These are phyloP conservation scores for Phialophora verrucosa DNA, from an alignment of 2,329 filamentous ascomycete genomes.

Conservation along the genomic window DNA sequence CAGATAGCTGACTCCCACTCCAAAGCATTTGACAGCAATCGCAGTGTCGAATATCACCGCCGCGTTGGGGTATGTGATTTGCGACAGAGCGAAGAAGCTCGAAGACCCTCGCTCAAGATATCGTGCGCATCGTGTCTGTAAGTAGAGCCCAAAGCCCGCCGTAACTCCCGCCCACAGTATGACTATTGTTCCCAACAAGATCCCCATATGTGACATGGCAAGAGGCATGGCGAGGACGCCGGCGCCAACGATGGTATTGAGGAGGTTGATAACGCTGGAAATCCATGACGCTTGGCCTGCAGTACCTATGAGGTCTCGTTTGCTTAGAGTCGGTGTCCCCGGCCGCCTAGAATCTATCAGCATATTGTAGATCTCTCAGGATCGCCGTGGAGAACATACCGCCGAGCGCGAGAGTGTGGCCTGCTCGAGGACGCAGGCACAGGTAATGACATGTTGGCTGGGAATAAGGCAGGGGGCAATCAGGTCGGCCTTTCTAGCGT, in stretches of 20 bases:
- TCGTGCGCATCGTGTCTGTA: conserved; percentile 88
- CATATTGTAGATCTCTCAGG: neutral
- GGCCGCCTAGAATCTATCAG: conserved; percentile 53
- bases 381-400: conserved; percentile 61
- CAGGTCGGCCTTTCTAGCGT: conserved; percentile 1
- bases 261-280: conserved; percentile 90
- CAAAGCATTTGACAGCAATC: conserved; percentile 97
- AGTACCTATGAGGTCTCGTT: conserved; percentile 69
- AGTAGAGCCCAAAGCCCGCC: conserved; percentile 89
- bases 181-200: conserved; percentile 79
- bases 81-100: conserved; percentile 95
- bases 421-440: conserved; percentile 28
- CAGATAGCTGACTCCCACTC: conserved; percentile 93
- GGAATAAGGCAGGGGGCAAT: neutral
- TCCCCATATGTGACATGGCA: conserved; percentile 93
- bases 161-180: conserved; percentile 91
- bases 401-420: conserved; percentile 34
- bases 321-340: conserved; percentile 49
- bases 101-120: conserved; percentile 88
- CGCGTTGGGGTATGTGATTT: conserved; percentile 95
- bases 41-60: conserved; percentile 94
- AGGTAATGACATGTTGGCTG: conserved; percentile 14
- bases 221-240: conserved; percentile 96
- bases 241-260: conserved; percentile 96
- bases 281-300: conserved; percentile 81